A percentile compares a stretch with the other conserved stretches of the same genome.
Conservation (phyloP, 371 early-diverging fungal species). For the Mucor circinelloides region DNA sequence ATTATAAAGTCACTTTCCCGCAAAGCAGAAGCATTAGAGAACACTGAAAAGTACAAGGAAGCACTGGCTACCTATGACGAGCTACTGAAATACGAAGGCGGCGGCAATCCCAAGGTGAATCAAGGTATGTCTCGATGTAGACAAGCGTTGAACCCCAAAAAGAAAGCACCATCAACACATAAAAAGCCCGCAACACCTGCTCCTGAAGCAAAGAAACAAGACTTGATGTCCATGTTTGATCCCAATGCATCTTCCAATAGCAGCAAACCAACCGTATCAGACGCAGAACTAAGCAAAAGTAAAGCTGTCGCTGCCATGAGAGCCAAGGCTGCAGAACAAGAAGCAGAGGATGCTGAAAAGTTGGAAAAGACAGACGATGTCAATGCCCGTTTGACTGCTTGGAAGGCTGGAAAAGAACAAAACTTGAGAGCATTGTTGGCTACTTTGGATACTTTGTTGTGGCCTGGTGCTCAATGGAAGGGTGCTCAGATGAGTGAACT, state of each 20-base stretch:
- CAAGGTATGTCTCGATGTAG: constrained; percentile 39
- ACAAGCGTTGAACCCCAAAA: constrained; percentile 19
- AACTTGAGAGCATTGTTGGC: constrained; percentile 90
- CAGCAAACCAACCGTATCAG: constrained; percentile 2
- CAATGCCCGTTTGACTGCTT: constrained; percentile 67
- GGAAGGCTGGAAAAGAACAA: constrained; percentile 87
- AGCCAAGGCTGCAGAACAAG: constrained; percentile 66
- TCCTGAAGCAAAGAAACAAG: not conserved
- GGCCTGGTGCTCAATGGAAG: constrained; percentile 77
- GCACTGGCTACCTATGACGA: constrained; percentile 74
- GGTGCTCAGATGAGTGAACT: constrained; percentile 81
- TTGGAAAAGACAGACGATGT: constrained; percentile 76
- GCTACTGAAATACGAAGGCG: constrained; percentile 48
- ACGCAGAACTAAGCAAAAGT: constrained; percentile 42
- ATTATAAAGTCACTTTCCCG: constrained; percentile 38
- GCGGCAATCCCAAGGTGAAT: constrained; percentile 54
- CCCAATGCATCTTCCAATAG: not conserved
- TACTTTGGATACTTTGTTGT: constrained; percentile 79
- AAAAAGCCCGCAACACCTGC: constrained; percentile 1
- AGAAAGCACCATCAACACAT: not conserved
- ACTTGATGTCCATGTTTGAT: not conserved
- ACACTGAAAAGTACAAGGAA: constrained; percentile 73
- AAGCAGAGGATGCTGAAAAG: constrained; percentile 78
- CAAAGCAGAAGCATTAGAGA: constrained; percentile 81
- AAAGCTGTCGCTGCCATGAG: constrained; percentile 75